Conservation (phyloP, 352 stramenopile species). For the Phytophthora crassamura region DNA sequence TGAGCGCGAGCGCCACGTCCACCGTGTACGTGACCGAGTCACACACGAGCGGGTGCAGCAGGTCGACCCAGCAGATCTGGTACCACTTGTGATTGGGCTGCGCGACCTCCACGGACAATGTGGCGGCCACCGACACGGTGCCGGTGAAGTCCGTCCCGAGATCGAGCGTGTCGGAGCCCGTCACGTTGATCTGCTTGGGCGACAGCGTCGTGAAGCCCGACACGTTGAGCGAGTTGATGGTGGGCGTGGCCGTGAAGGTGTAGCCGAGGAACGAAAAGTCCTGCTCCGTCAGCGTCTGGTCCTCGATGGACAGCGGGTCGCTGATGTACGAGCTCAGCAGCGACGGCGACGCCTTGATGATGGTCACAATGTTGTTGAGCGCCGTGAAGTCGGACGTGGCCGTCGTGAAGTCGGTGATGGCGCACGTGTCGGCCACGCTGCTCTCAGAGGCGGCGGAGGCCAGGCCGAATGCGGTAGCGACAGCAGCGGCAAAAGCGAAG, state of each 20-base stretch:
- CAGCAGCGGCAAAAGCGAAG: slow-evolving; percentile 18
- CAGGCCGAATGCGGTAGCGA: slow-evolving; percentile 16
- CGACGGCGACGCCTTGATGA: slow-evolving; percentile 46
- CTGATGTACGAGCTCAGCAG: slow-evolving; percentile 43
- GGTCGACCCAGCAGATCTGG: slow-evolving; percentile 61
- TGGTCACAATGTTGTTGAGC: slow-evolving; percentile 56
- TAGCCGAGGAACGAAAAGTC: slow-evolving; percentile 59
- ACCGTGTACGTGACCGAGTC: slow-evolving; percentile 40
- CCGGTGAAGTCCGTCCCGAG: slow-evolving; percentile 58
- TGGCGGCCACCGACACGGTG: slow-evolving; percentile 39
- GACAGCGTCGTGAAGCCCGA: slow-evolving; percentile 50
- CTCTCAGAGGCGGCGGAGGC: slow-evolving; percentile 23
- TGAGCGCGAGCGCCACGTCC: slow-evolving; percentile 44
- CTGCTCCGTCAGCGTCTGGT: slow-evolving; percentile 52
- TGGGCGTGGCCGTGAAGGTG: slow-evolving; percentile 59
- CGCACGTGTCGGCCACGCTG: slow-evolving; percentile 41
- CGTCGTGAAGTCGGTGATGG: slow-evolving; percentile 50
- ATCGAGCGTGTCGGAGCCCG: slow-evolving; percentile 40
- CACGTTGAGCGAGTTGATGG: slow-evolving; percentile 56
- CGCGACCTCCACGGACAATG: slow-evolving; percentile 50
- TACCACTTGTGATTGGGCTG: slow-evolving; percentile 70
- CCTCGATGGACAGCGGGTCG: slow-evolving; percentile 46
- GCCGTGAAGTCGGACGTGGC: slow-evolving; percentile 49
- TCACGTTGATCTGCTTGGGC: slow-evolving; percentile 58
- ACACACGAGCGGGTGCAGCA: slow-evolving; percentile 49